Evolutionary conservation across 2,329 filamentous ascomycete genomes (phyloP), one percentile per base, ranked within the genome.

Genomic region (Fusarium tuaranense): DNA sequence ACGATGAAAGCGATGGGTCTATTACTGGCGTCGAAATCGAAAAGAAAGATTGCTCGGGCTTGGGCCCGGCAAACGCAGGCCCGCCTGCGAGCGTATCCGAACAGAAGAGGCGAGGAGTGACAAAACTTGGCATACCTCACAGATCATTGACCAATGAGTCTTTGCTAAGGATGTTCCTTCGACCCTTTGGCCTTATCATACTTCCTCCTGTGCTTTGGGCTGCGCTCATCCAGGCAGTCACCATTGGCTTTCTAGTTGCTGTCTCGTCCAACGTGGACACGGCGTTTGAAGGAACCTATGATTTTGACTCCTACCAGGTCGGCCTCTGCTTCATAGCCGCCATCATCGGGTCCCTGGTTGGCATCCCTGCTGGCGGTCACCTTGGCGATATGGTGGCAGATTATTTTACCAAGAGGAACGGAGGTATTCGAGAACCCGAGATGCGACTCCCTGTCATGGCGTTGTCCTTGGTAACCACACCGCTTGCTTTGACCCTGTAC

Each of bases 391-490:
- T 82, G 78, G 80, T 86, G 10, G 86, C 87, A 20, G 86, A 88
- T 59, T 83, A 81, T 65, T 81, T 88, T 25, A 91, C 89, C 0
- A 82, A 80, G 63, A 83, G 84, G 32, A 91, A 91, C 73, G 84
- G 85, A 5, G 89, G 89, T 7, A 84, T 91, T 22, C 83, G 89
- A n/a, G 86, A 90, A 60, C 88, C 89, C 0, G 88, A 91, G 76
- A 90, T 91, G 88, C 84, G 89, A n/a, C 79, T 91, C 7, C 88
- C 88, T 1, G 86, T 87, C 6, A 84, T 91, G 20, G 78, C 84
- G 13, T 82, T 88, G 1, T 89, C 87, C 73, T 79, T 88, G 75
- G 78, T 89, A 32, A 85, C 88, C 16, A 86, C 88, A 5, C 87
- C 87, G 0, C 76, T 88, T 12, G 78, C 83, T 0, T 71, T 88